phyloP scores from a whole-genome alignment of 345 rosid genomes.

The Corchorus capsularis region DNA sequence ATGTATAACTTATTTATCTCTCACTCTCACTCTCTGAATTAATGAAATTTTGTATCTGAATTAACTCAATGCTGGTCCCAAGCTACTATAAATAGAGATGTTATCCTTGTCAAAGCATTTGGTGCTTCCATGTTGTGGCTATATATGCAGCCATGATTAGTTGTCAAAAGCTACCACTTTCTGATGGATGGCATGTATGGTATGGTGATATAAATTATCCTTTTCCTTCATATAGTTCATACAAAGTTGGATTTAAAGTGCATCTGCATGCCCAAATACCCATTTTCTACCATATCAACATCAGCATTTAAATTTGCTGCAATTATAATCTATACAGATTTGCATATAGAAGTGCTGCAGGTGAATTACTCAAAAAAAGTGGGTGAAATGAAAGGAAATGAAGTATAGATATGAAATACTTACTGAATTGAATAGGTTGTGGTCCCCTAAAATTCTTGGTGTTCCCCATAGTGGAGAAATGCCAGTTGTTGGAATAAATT shows the following conservation, averaged over 20 bases:
- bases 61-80: background rate
- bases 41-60: background rate
- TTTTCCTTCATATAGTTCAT: background rate
- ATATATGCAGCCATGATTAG: background rate
- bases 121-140: background rate
- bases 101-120: background rate
- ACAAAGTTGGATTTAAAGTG: background rate
- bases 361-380: background rate
- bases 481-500: slow-evolving; percentile 14
- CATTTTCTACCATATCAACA: background rate
- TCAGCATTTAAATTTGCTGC: background rate
- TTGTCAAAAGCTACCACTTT: background rate
- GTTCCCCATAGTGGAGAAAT: slow-evolving; percentile 1
- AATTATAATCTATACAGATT: background rate
- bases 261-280: background rate
- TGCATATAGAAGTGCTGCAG: background rate
- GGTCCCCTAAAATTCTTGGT: slow-evolving; percentile 10
- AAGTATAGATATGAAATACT: background rate
- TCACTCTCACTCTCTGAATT: background rate
- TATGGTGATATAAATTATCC: background rate
- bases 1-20: background rate
- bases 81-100: background rate
- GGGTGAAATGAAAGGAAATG: background rate
- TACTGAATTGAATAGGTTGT: background rate
- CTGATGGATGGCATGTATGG: background rate